Conservation (phyloP, 768 basidiomycete genomes). For the Gautieria morchelliformis region DNA sequence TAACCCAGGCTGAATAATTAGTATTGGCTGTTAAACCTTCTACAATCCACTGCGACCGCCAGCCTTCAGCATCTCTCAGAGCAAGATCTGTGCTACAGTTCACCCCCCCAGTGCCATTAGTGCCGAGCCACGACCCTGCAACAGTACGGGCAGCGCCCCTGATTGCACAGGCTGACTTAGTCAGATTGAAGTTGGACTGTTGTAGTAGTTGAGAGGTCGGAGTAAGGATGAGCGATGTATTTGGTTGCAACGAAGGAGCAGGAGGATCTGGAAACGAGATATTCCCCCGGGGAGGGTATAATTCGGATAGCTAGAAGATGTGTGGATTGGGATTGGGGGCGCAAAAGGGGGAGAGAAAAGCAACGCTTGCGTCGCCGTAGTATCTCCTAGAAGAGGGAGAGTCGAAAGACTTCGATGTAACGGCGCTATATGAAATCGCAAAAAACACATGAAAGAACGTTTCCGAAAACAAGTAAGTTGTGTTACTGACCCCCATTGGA, state of each 20-base stretch:
- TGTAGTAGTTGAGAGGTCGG: conserved; percentile 32
- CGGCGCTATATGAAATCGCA: conserved; percentile 25
- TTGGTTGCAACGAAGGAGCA: conserved; percentile 25
- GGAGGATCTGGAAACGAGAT: conserved; percentile 34
- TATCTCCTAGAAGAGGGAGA: conserved; percentile 60
- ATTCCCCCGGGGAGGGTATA: conserved; percentile 59
- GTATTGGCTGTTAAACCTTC: conserved; percentile 49
- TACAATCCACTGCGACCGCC: conserved; percentile 61
- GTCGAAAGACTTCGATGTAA: conserved; percentile 35
- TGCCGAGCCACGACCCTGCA: conserved; percentile 19
- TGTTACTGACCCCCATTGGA: conserved; percentile 32
- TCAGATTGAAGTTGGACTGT: conserved; percentile 20
- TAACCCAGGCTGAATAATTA: conserved; percentile 71
- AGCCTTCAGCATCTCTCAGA: conserved; percentile 48
- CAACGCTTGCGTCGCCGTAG: conserved; percentile 62
- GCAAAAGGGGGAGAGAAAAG: conserved; percentile 57
- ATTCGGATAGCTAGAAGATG: conserved; percentile 53
- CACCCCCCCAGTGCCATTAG: conserved; percentile 19
- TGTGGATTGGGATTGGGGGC: conserved; percentile 19
- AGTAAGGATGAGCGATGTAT: conserved; percentile 47
- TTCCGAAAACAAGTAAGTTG: neutral
- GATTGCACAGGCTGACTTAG: conserved; percentile 55
- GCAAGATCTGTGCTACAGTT: conserved; percentile 37
- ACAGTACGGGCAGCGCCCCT: conserved; percentile 19
- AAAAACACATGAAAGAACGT: neutral